These are phyloP conservation scores for Saccharum hybrid DNA, from an alignment of 202 grass and related monocot species.

Conservation along the genomic window DNA sequence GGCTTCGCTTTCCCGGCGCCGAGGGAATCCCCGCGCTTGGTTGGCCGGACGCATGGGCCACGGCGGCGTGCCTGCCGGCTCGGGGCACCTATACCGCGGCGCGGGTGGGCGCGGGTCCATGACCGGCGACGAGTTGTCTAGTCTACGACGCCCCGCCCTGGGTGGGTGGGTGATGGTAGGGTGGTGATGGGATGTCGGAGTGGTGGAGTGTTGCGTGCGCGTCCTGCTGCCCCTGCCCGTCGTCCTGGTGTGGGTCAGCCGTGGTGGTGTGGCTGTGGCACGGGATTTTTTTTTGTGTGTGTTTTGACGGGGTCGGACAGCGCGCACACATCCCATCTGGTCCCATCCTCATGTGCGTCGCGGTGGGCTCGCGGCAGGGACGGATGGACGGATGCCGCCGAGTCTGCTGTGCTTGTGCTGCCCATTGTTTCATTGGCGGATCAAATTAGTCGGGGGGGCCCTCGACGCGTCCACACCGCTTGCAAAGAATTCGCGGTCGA, in stretches of 20 bases:
- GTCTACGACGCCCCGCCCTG: neutral
- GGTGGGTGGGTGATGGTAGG: neutral
- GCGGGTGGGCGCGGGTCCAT: neutral
- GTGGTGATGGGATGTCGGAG: constrained; percentile 32
- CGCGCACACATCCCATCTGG: constrained; percentile 42
- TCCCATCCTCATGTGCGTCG: neutral
- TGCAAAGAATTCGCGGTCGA: too few species aligned
- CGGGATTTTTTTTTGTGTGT: too few species aligned
- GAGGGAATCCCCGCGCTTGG: constrained; percentile 1
- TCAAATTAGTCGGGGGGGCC: too few species aligned
- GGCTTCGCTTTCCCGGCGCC: constrained; percentile 11
- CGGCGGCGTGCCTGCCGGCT: neutral
- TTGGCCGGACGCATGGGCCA: neutral
- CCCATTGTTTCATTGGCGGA: too few species aligned
- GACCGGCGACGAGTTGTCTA: constrained; percentile 35
- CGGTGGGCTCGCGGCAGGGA: too few species aligned
- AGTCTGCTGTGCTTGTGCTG: too few species aligned
- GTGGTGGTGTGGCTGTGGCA: neutral
- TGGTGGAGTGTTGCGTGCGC: constrained; percentile 17
- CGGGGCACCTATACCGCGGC: neutral
- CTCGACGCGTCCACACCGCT: too few species aligned
- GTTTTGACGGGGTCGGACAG: neutral
- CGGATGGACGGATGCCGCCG: too few species aligned
- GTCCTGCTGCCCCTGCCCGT: neutral
- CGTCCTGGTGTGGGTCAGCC: neutral